Conservation (phyloP, 2,329 filamentous ascomycete genomes). For the Exophiala xenobiotica region DNA sequence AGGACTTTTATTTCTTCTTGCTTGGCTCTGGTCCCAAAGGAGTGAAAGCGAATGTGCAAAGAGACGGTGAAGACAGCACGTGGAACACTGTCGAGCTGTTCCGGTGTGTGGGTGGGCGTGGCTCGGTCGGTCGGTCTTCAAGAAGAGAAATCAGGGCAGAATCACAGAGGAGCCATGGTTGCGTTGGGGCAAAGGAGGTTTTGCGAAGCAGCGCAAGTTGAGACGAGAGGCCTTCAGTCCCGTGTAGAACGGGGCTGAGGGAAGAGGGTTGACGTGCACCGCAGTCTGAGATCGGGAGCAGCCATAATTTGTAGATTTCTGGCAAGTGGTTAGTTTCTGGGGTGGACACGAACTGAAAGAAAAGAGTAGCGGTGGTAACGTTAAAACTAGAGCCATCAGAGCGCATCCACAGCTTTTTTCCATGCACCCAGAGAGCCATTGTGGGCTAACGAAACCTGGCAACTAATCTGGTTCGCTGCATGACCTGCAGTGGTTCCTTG, state of each 20-base stretch:
- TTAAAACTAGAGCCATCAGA: too few species aligned
- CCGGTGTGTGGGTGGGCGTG: slow-evolving; percentile 21
- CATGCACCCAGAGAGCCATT: not conserved
- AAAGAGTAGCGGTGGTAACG: slow-evolving; percentile 14
- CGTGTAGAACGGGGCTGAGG: slow-evolving; percentile 43
- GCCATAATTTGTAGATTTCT: slow-evolving; percentile 27
- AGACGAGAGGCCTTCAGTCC: slow-evolving; percentile 42
- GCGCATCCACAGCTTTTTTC: not conserved
- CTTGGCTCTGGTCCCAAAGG: slow-evolving; percentile 1
- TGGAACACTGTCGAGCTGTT: slow-evolving; percentile 26
- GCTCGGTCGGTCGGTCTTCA: slow-evolving; percentile 17
- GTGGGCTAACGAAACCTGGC: slow-evolving; percentile 3
- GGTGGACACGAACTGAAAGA: slow-evolving; percentile 15
- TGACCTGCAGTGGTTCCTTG: slow-evolving; percentile 15
- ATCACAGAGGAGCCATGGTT: slow-evolving; percentile 35
- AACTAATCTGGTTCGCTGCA: slow-evolving; percentile 17
- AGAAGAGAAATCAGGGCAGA: slow-evolving; percentile 13
- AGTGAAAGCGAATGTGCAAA: slow-evolving; percentile 16
- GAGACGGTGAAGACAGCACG: slow-evolving; percentile 24
- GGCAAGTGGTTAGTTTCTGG: slow-evolving; percentile 15
- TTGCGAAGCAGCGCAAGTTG: slow-evolving; percentile 21
- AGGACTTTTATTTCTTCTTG: slow-evolving; percentile 6
- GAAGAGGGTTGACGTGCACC: slow-evolving; percentile 30
- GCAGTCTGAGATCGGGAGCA: slow-evolving; percentile 20
- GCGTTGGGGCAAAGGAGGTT: slow-evolving; percentile 3